phyloP scores from a whole-genome alignment of 2,329 filamentous ascomycete genomes.

The Pseudopithomyces chartarum region DNA sequence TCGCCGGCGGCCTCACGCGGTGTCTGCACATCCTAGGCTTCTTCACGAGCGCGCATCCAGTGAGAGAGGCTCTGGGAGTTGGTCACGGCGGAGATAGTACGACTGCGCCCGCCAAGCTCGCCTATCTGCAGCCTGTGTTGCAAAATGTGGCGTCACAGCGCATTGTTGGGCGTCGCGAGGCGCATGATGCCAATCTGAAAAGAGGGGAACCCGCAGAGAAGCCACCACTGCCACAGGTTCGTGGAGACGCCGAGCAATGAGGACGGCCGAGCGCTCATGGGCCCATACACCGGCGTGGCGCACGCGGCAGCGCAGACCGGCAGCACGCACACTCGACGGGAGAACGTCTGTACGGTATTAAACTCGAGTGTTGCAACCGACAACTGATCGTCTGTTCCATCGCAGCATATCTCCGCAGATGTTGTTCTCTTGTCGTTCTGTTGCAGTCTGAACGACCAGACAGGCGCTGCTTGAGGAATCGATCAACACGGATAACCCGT shows the following conservation, averaged over 20 bases:
- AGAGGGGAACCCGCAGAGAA: constrained; percentile 27
- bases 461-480: constrained; percentile 25
- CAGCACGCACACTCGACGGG: not conserved
- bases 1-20: not conserved
- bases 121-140: constrained; percentile 36
- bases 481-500: constrained; percentile 25
- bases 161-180: constrained; percentile 23
- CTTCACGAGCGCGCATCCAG: constrained; percentile 1
- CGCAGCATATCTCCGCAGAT: constrained; percentile 17
- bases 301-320: not conserved
- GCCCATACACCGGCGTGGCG: not conserved
- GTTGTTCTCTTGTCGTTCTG: constrained; percentile 23
- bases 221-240: constrained; percentile 39
- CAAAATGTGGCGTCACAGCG: constrained; percentile 33
- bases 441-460: constrained; percentile 25
- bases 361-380: not conserved
- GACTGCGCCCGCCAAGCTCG: constrained; percentile 40
- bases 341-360: not conserved
- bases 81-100: constrained; percentile 7
- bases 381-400: constrained; percentile 15
- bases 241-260: constrained; percentile 2
- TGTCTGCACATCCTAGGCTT: not conserved
- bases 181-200: constrained; percentile 17
- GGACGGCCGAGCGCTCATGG: too few species aligned
- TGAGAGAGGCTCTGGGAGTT: not conserved